Percentiles rank a stretch among this genome's conserved stretches.
These are phyloP conservation scores for Fusarium avenaceum DNA, from an alignment of 2,329 filamentous ascomycete species.

Conservation along the genomic window DNA sequence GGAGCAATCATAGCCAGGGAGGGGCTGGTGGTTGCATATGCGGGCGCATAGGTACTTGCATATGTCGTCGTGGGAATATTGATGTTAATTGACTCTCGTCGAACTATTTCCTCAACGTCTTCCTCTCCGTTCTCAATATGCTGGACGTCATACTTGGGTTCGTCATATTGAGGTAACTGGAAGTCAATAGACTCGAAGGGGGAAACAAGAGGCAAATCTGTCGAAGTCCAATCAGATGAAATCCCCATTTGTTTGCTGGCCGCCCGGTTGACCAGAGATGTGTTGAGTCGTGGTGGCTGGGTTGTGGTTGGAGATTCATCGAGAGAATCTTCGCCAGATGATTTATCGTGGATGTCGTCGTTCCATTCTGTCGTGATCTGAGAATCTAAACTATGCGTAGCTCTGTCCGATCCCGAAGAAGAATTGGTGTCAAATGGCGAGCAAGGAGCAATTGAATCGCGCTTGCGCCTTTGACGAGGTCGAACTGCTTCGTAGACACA, in stretches of 20 bases:
- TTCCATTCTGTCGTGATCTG: slow-evolving; percentile 26
- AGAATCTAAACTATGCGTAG: slow-evolving; percentile 27
- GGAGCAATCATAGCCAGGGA: slow-evolving; percentile 49
- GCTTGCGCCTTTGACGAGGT: slow-evolving; percentile 57
- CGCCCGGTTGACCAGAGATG: slow-evolving; percentile 29
- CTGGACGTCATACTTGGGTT: slow-evolving; percentile 22
- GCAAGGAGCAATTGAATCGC: slow-evolving; percentile 42
- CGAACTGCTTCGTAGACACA: slow-evolving; percentile 65
- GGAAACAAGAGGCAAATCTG: slow-evolving; percentile 49
- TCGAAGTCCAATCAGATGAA: slow-evolving; percentile 39
- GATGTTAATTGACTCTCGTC: slow-evolving; percentile 36
- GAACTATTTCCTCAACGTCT: slow-evolving; percentile 51
- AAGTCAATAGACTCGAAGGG: slow-evolving; percentile 53
- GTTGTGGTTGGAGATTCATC: slow-evolving; percentile 27
- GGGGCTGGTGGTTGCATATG: slow-evolving; percentile 39
- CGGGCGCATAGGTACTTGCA: slow-evolving; percentile 29
- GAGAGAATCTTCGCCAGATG: slow-evolving; percentile 35
- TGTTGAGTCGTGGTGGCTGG: slow-evolving; percentile 13
- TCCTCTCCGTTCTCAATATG: slow-evolving; percentile 42
- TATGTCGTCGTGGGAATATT: slow-evolving; percentile 37
- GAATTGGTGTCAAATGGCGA: slow-evolving; percentile 40
- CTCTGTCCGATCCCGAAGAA: slow-evolving; percentile 41
- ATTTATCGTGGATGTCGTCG: slow-evolving; percentile 32
- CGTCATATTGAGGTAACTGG: slow-evolving; percentile 49
- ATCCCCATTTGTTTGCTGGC: slow-evolving; percentile 27